These are phyloP conservation scores for Rhizopogon parksii DNA, from an alignment of 1,284 basidiomycete species.

Conservation along the genomic window DNA sequence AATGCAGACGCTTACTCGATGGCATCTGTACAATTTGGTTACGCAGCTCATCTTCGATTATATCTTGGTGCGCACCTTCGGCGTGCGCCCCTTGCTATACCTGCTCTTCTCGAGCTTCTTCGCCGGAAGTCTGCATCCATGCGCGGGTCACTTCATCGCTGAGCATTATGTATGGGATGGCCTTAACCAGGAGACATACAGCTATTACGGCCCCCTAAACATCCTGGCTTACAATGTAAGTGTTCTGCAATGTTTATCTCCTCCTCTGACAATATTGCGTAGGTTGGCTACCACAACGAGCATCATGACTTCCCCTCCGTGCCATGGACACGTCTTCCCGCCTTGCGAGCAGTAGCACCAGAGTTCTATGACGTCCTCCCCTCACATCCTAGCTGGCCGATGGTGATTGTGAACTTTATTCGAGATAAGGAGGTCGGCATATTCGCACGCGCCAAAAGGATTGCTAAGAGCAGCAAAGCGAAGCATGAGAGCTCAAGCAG, in stretches of 20 bases:
- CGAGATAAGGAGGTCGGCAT: conserved; percentile 79
- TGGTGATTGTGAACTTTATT: conserved; percentile 93
- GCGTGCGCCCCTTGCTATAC: conserved; percentile 70
- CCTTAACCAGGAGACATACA: conserved; percentile 89
- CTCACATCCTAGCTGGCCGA: conserved; percentile 86
- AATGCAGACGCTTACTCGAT: conserved; percentile 71
- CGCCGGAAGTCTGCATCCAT: conserved; percentile 91
- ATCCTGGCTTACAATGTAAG: conserved; percentile 89
- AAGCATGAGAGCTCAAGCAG: conserved; percentile 11
- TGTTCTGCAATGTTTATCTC: conserved; percentile 9
- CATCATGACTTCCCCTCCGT: conserved; percentile 98
- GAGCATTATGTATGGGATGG: conserved; percentile 95
- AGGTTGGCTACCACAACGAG: conserved; percentile 98
- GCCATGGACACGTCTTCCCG: conserved; percentile 91
- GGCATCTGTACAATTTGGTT: conserved; percentile 79
- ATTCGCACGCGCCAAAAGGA: conserved; percentile 49
- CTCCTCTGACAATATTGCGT: conserved; percentile 1
- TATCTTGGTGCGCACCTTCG: conserved; percentile 56
- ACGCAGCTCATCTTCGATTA: conserved; percentile 72
- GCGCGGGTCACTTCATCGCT: conserved; percentile 96
- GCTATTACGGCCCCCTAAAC: conserved; percentile 93
- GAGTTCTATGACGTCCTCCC: conserved; percentile 93
- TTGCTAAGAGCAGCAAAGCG: conserved; percentile 17
- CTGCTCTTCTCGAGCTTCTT: conserved; percentile 88
- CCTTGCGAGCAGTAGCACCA: conserved; percentile 74